These are phyloP conservation scores for Hygrocybe coccinea DNA, from an alignment of 768 basidiomycete species.

Conservation along the genomic window DNA sequence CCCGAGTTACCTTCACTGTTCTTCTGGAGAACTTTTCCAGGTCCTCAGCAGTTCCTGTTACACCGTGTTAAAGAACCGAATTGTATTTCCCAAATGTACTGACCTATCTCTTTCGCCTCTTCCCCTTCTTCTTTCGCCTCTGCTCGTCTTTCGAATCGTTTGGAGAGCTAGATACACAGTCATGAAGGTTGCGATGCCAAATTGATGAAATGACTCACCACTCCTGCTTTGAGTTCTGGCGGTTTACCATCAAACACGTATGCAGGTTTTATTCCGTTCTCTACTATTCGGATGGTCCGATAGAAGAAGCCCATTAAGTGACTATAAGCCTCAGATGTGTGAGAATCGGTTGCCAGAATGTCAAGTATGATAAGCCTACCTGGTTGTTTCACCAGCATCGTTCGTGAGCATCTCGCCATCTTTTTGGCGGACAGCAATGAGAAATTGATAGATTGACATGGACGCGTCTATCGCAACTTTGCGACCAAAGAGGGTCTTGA, in stretches of 20 bases:
- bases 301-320: conserved; percentile 99
- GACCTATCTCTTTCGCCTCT: conserved; percentile 95
- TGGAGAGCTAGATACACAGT: conserved; percentile 63
- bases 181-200: background rate
- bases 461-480: conserved; percentile 99
- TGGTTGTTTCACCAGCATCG: conserved; percentile 96
- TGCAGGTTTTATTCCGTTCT: conserved; percentile 96
- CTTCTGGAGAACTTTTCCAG: conserved; percentile 85
- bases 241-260: conserved; percentile 99
- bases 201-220: conserved; percentile 50
- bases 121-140: conserved; percentile 94
- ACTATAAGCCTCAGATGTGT: conserved; percentile 28
- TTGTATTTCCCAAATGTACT: background rate
- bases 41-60: conserved; percentile 63
- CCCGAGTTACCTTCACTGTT: conserved; percentile 89
- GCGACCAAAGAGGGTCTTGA: conserved; percentile 94
- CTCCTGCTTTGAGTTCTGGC: conserved; percentile 93
- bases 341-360: background rate
- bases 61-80: background rate
- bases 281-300: conserved; percentile 93
- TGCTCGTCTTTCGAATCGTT: conserved; percentile 86
- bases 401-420: conserved; percentile 97
- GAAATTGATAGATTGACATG: conserved; percentile 95
- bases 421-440: conserved; percentile 93
- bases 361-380: background rate